Conservation (phyloP, 495 filamentous ascomycete species). For the Xylaria flabelliformis region DNA sequence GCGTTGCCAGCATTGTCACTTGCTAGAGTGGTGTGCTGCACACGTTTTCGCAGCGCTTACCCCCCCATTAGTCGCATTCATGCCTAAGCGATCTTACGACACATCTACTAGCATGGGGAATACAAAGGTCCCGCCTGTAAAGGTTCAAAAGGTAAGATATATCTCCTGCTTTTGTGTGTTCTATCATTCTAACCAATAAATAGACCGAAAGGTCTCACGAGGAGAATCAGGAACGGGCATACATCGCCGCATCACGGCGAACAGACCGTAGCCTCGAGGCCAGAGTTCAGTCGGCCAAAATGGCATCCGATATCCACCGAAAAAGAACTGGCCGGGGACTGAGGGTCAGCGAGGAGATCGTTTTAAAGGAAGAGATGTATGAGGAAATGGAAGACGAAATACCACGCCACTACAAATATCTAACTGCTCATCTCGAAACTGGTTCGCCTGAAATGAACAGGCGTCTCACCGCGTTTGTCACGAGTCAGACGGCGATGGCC, state of each 20-base stretch:
- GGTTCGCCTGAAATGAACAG: slow-evolving; percentile 62
- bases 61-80: slow-evolving; percentile 9
- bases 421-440: slow-evolving; percentile 62
- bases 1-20: slow-evolving; percentile 10
- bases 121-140: slow-evolving; percentile 30
- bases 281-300: slow-evolving; percentile 82
- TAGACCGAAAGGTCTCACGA: slow-evolving; percentile 77
- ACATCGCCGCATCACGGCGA: slow-evolving; percentile 92
- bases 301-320: slow-evolving; percentile 90
- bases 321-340: slow-evolving; percentile 84
- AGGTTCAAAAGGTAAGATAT: slow-evolving; percentile 38
- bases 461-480: slow-evolving; percentile 63
- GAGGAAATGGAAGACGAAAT: slow-evolving; percentile 87
- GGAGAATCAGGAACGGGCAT: slow-evolving; percentile 94
- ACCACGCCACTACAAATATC: slow-evolving; percentile 57
- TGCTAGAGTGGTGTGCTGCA: slow-evolving; percentile 17
- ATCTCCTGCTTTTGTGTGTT: background rate
- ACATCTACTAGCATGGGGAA: background rate
- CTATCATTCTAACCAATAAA: slow-evolving; percentile 19
- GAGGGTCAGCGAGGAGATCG: slow-evolving; percentile 85
- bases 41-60: background rate
- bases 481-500: slow-evolving; percentile 64
- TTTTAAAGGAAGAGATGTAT: slow-evolving; percentile 95
- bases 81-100: slow-evolving; percentile 40
- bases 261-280: slow-evolving; percentile 91